Evolutionary conservation across 2,329 filamentous ascomycete species (phyloP).

Genomic region (Epichloe uncinata): DNA sequence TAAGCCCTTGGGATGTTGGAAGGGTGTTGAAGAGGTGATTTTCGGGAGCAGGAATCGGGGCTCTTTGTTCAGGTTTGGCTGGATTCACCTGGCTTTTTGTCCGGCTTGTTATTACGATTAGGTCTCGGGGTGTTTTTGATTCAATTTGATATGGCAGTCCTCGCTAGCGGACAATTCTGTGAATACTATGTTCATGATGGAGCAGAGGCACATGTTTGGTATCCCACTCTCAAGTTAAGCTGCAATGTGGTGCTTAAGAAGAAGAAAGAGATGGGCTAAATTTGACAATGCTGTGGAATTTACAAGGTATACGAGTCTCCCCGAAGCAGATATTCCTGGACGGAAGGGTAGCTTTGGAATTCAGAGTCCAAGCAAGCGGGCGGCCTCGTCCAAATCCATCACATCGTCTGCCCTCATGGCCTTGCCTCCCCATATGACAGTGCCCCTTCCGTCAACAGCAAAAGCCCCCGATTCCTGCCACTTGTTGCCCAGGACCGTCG

Average conservation of each 20-base stretch:
- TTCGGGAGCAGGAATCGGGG: background rate
- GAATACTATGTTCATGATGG: slow-evolving; percentile 6
- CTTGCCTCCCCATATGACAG: slow-evolving; percentile 37
- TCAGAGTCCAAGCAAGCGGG: slow-evolving; percentile 18
- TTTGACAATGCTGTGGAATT: too few relatives aligned
- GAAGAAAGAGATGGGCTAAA: too few relatives aligned
- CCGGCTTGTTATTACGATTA: background rate
- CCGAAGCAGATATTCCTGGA: too few relatives aligned
- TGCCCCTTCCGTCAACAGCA: slow-evolving; percentile 35
- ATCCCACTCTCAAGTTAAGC: too few relatives aligned
- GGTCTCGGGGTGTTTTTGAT: slow-evolving; percentile 5
- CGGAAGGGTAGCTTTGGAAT: background rate
- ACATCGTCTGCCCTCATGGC: slow-evolving; percentile 34
- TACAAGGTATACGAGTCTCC: background rate
- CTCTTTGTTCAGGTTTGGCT: background rate
- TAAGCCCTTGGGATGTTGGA: background rate
- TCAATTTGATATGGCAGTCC: background rate
- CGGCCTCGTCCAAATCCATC: slow-evolving; percentile 39
- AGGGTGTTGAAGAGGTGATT: slow-evolving; percentile 1
- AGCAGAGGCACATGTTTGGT: background rate
- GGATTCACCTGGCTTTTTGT: background rate
- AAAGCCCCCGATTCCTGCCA: slow-evolving; percentile 42
- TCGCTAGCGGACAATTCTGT: background rate
- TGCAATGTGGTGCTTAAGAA: too few relatives aligned
- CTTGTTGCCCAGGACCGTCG: slow-evolving; percentile 39